Evolutionary conservation across 2,329 filamentous ascomycete species (phyloP).

Genomic region (Elsinoe necatrix): DNA sequence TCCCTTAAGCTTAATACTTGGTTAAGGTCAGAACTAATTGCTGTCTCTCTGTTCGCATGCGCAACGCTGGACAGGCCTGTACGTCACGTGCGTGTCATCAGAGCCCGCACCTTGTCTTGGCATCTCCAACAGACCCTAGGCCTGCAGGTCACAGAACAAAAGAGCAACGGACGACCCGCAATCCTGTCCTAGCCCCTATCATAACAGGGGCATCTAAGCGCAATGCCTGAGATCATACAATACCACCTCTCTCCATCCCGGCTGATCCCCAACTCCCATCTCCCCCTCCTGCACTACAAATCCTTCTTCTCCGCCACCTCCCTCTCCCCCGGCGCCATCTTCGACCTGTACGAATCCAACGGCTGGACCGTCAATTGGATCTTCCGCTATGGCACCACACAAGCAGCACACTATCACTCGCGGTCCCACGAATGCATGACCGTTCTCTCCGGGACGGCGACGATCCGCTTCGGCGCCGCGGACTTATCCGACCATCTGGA

Average conservation of each 20-base stretch:
- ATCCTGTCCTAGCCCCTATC: too few species aligned
- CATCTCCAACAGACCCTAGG: too few species aligned
- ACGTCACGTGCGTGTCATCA: too few species aligned
- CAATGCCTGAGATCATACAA: slow-evolving; percentile 29
- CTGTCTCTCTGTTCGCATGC: too few species aligned
- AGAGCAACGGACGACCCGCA: too few species aligned
- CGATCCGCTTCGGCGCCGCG: slow-evolving; percentile 48
- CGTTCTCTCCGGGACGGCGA: slow-evolving; percentile 46
- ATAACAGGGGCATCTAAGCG: too few species aligned
- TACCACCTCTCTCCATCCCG: slow-evolving; percentile 38
- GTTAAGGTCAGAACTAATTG: too few species aligned
- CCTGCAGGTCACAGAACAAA: too few species aligned
- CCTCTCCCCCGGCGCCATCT: slow-evolving; percentile 17
- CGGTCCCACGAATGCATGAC: slow-evolving; percentile 50
- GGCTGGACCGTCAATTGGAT: slow-evolving; percentile 50
- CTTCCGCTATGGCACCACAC: slow-evolving; percentile 48
- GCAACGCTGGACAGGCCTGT: too few species aligned
- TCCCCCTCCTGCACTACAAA: slow-evolving; percentile 46
- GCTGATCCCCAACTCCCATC: slow-evolving; percentile 45
- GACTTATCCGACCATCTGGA: slow-evolving; percentile 38
- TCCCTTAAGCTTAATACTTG: too few species aligned
- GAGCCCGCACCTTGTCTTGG: too few species aligned
- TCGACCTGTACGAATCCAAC: slow-evolving; percentile 40
- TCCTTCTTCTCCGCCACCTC: slow-evolving; percentile 22
- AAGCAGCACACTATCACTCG: slow-evolving; percentile 51